These are phyloP conservation scores for Ziziphus jujuba DNA, from an alignment of 306 rosid species.

Conservation along the genomic window DNA sequence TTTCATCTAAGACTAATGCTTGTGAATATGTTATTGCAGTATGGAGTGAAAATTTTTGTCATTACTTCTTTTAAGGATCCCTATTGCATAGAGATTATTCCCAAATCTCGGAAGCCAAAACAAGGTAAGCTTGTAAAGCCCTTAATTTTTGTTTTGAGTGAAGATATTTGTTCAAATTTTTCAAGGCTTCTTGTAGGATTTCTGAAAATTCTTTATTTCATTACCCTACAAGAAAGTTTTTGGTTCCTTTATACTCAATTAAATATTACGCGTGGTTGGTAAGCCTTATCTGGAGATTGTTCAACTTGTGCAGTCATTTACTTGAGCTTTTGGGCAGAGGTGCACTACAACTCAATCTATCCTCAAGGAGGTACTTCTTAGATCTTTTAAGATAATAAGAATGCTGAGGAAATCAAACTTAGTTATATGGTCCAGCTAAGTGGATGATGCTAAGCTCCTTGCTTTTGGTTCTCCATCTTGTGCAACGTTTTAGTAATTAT, in stretches of 20 bases:
- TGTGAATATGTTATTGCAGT: conserved; percentile 46
- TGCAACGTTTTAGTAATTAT: neutral
- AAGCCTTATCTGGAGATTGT: neutral
- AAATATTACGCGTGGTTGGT: neutral
- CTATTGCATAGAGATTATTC: conserved; percentile 85
- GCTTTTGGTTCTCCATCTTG: neutral
- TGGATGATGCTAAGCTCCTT: neutral
- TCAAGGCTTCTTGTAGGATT: neutral
- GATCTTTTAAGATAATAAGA: neutral
- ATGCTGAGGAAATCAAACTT: no score
- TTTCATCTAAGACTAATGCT: conserved; percentile 24
- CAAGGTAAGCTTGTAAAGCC: conserved; percentile 43
- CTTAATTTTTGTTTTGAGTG: conserved; percentile 9
- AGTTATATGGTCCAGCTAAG: no score
- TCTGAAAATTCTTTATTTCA: neutral
- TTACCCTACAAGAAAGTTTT: neutral
- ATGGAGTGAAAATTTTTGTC: conserved; percentile 64
- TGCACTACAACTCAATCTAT: conserved; percentile 90
- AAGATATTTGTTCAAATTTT: neutral
- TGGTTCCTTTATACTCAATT: neutral
- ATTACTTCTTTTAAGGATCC: conserved; percentile 87
- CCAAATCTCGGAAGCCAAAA: conserved; percentile 52
- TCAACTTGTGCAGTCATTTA: conserved; percentile 58
- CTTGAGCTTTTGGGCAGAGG: conserved; percentile 98
- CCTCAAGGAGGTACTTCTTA: conserved; percentile 73